phyloP scores from a whole-genome alignment of 2,329 filamentous ascomycete species.

The Trichoderma oligosporum region DNA sequence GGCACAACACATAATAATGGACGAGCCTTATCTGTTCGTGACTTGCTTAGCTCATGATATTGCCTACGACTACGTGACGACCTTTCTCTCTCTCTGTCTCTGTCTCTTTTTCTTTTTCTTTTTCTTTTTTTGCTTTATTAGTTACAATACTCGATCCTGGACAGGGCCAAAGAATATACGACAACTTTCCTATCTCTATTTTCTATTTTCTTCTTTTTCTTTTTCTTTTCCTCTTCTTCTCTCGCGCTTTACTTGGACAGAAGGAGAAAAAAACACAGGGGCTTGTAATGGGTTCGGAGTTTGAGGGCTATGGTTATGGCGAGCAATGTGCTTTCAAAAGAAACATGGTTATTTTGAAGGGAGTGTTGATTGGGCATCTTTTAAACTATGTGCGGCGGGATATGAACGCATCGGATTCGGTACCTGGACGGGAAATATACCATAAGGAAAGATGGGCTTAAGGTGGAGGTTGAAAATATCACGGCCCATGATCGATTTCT shows the following conservation, averaged over 20 bases:
- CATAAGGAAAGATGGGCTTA: neutral
- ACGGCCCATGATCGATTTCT: neutral
- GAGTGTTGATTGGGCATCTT: neutral
- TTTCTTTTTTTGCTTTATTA: neutral
- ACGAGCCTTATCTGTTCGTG: conserved; percentile 52
- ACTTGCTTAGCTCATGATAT: conserved; percentile 49
- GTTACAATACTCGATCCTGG: neutral
- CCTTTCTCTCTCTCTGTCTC: no score
- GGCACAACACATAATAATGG: conserved; percentile 36
- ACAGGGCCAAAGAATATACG: no score
- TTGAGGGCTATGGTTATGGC: neutral
- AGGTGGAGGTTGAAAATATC: neutral
- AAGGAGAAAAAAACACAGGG: neutral
- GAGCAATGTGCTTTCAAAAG: neutral
- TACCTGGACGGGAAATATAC: neutral
- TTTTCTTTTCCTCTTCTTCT: neutral
- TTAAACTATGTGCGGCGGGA: neutral
- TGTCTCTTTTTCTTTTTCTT: neutral
- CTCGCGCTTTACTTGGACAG: neutral
- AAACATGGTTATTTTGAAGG: neutral
- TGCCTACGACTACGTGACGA: neutral
- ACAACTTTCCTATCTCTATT: neutral
- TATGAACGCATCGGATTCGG: conserved; percentile 6
- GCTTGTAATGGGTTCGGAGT: neutral
- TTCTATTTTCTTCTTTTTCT: neutral